Base-by-base conservation (phyloP, 371 early-diverging fungal genomes). In the Haplosporangium sp. region DNA sequence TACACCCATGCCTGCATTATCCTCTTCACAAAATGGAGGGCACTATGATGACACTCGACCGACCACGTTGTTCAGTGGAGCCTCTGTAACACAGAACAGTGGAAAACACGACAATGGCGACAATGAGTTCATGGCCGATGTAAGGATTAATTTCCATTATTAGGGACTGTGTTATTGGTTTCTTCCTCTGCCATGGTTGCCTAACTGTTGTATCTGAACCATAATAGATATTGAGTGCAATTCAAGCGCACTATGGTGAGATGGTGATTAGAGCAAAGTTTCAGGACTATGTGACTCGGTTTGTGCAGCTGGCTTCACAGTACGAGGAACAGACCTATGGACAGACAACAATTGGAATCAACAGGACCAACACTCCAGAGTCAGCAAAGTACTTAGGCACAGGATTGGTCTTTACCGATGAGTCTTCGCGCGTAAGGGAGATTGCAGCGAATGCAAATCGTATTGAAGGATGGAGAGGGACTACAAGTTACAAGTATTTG, bases 171-270 rank as follows among this genome's bases (percentile, higher is more conserved):
- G 52, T 55, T 41, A 43, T 7, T n/a, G 14, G n/a, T 12, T 2
- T 13, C 16, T 23, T 55, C 38, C n/a, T 38, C 20, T 2, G 29
- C 4, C 29, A 29, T 4, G 29, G 4, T 42, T 20, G n/a, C 29
- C 53, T 6, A 20, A 21, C 16, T 14, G n/a, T 47, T 53, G 13
- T 48, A 36, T 55, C 16, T 45, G 42, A 37, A 18, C 8, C 54
- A 56, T 48, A 2, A 13, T 67, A 92, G 89, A 85, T 95, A 12
- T 74, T 94, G 74, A 76, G 80, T 29, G 91, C 94, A 6, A 93
- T 95, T 40, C 91, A 95, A 54, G 83, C 90, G 8, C 96, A 97
- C 73, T 92, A 93, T 59, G 91, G 93, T 16, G 98, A 98, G 70
- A 89, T 92, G 38, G 86, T 93, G 11, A 91, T 98, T 45, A 90